phyloP scores from a whole-genome alignment of 192 early-diverging fungal species.

The Backusella westeae region DNA sequence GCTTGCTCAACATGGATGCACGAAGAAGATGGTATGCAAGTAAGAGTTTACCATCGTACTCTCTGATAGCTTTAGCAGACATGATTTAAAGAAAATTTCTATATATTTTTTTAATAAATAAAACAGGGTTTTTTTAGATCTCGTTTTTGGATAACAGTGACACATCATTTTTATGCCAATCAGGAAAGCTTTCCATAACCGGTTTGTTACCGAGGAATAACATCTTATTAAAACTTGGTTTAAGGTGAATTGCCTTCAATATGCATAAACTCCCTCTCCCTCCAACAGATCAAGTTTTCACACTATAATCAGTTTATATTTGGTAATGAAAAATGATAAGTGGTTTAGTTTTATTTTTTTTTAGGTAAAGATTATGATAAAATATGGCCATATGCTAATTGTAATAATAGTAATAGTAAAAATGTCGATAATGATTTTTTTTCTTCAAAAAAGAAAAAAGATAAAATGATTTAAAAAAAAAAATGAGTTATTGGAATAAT shows the following conservation, averaged over 20 bases:
- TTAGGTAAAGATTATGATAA: neutral
- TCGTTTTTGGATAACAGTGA: neutral
- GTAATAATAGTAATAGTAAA: neutral
- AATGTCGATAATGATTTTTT: neutral
- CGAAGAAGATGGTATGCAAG: constrained; percentile 84
- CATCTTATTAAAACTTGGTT: neutral
- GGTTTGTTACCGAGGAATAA: neutral
- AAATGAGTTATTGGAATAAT: neutral
- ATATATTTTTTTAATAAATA: neutral
- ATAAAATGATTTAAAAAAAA: neutral
- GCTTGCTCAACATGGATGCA: constrained; percentile 55
- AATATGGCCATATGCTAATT: constrained; percentile 2
- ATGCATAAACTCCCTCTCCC: neutral
- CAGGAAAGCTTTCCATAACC: neutral
- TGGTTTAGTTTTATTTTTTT: neutral
- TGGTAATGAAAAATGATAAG: neutral
- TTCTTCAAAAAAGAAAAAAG: constrained; percentile 9
- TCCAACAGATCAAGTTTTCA: neutral
- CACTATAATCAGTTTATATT: neutral
- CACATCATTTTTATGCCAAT: neutral
- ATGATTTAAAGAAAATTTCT: neutral
- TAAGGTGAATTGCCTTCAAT: neutral
- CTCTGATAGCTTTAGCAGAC: constrained; percentile 34
- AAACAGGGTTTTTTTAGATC: neutral
- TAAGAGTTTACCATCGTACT: constrained; percentile 98